Evolutionary conservation across 805 yeast species (phyloP), one percentile per base, ranked within the genome.

Genomic region (Spathaspora hagerdaliae): DNA sequence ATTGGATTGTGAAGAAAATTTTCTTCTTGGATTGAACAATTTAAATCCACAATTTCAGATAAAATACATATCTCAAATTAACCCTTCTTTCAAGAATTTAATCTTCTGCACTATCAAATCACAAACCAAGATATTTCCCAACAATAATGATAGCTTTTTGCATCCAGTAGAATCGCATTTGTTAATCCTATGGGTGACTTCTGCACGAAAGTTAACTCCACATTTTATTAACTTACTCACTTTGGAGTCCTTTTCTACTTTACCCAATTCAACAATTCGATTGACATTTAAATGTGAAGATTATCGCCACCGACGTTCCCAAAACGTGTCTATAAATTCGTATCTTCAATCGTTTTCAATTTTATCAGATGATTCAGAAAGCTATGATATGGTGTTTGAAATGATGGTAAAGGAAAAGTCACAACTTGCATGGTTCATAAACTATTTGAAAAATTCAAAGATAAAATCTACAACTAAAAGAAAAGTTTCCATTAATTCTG

Each of bases 81-180:
- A 39, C 27, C 38, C 47, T 10, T 26, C 11, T 4, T 31, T 46
- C 13, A 43, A 31, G 27, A 43, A 46, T 19, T 6, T 36, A 6
- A 36, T 36, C 24, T 34, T 19, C 5, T 43, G 50, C 38, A 24
- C 32, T 6, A 19, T 43, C 1, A 11, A 12, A 11, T 27, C 34
- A 11, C 31, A 19, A 19, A 8, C 19, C 27, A 6, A 11, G 27
- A 10, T 32, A 34, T 6, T 31, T 6, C 12, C 15, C 1, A 7
- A n/a, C 14, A 34, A 29, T 27, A 3, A 5, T 19, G 24, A 32
- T 24, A 39, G 47, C n/a, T 43, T 34, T 36, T 27, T 46, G 12
- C 50, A 46, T 29, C 47, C 50, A 6, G 38, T 40, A 13, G 47
- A 39, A 12, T 27, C 29, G 6, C 29, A 43, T 27, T 39, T 46